Evolutionary conservation across 331 rosid species (phyloP).

Genomic region (Malus hybrid): DNA sequence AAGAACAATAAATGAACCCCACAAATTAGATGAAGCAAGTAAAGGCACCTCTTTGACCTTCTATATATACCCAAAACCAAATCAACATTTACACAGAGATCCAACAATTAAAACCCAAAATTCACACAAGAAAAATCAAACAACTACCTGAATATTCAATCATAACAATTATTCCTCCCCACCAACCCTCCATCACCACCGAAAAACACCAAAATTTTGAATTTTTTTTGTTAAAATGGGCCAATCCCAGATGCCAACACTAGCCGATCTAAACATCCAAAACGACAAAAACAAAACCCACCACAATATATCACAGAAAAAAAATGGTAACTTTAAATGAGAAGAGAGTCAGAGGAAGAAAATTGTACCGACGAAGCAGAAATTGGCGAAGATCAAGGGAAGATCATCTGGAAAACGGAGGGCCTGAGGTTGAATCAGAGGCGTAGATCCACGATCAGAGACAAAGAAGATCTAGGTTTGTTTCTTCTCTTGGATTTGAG

Average conservation of each 20-base stretch:
- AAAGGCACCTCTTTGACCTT: slow-evolving; percentile 1
- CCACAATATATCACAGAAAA: background rate
- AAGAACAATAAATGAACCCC: background rate
- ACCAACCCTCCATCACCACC: background rate
- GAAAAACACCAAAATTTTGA: too few relatives aligned
- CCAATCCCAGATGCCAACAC: background rate
- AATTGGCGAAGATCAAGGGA: slow-evolving; percentile 19
- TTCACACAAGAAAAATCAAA: slow-evolving; percentile 5
- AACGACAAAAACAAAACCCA: background rate
- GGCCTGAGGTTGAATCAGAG: slow-evolving; percentile 14
- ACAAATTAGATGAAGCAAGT: background rate
- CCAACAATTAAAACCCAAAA: slow-evolving; percentile 14
- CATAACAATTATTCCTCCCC: background rate
- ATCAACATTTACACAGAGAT: slow-evolving; percentile 6
- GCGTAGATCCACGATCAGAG: slow-evolving; percentile 38
- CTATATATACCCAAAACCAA: slow-evolving; percentile 3
- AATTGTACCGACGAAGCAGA: slow-evolving; percentile 25
- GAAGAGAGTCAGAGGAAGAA: background rate
- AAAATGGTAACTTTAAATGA: background rate
- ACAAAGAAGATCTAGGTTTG: slow-evolving; percentile 2
- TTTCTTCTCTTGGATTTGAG: slow-evolving; percentile 14
- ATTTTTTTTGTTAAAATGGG: too few relatives aligned
- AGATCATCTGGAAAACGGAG: slow-evolving; percentile 1
- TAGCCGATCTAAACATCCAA: slow-evolving; percentile 22
- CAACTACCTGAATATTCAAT: slow-evolving; percentile 16